These are phyloP conservation scores for Brettanomyces sp. DNA, from an alignment of 805 yeast genomes.

Conservation along the genomic window DNA sequence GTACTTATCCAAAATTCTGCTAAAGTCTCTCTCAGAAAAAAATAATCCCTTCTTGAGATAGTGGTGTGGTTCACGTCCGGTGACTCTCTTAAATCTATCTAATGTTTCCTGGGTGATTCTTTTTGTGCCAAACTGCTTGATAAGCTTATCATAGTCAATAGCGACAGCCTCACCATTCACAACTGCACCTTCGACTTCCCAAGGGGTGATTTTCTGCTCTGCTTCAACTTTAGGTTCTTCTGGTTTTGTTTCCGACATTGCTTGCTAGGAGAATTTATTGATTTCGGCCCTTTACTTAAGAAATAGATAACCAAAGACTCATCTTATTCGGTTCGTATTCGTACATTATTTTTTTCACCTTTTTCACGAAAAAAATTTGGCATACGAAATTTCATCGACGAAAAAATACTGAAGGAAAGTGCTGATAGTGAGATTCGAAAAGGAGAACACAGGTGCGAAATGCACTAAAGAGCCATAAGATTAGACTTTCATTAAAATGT, in stretches of 20 bases:
- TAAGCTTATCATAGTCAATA: slow-evolving; percentile 85
- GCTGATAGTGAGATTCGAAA: too few species aligned
- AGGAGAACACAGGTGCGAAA: too few species aligned
- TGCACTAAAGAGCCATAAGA: too few species aligned
- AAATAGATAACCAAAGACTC: too few species aligned
- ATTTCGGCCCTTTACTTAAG: too few species aligned
- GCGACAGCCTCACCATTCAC: slow-evolving; percentile 88
- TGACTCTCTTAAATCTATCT: slow-evolving; percentile 63
- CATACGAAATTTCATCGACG: background rate
- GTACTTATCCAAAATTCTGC: slow-evolving; percentile 71
- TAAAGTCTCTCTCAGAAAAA: slow-evolving; percentile 82
- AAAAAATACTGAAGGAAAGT: too few species aligned
- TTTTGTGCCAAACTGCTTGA: slow-evolving; percentile 79
- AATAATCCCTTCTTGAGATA: slow-evolving; percentile 85
- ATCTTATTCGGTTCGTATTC: slow-evolving; percentile 2
- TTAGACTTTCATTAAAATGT: too few species aligned
- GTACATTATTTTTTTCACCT: background rate
- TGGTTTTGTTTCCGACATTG: slow-evolving; percentile 6
- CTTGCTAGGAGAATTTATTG: too few species aligned
- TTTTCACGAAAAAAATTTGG: background rate
- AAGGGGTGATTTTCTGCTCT: slow-evolving; percentile 75
- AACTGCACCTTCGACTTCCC: slow-evolving; percentile 99
- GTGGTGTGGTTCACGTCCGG: slow-evolving; percentile 89
- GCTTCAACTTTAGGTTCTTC: slow-evolving; percentile 14
- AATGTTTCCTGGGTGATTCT: slow-evolving; percentile 62